Conservation (phyloP, 2,329 filamentous ascomycete species). For the Fusarium clavum region DNA sequence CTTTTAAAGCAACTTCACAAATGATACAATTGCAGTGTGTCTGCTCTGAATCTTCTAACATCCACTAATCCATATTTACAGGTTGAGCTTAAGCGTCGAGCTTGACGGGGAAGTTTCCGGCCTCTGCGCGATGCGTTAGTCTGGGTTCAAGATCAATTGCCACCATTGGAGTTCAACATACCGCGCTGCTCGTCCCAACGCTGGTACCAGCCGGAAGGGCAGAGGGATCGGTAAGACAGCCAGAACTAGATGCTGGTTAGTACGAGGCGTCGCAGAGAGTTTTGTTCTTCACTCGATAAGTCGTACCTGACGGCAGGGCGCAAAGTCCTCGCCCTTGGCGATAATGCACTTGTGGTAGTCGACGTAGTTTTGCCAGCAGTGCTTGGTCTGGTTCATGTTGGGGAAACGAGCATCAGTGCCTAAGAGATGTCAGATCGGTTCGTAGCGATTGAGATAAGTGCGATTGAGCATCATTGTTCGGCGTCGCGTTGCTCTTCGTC, state of each 20-base stretch:
- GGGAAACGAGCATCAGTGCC: slow-evolving; percentile 99
- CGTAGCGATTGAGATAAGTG: slow-evolving; percentile 10
- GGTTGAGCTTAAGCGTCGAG: slow-evolving; percentile 66
- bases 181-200: slow-evolving; percentile 98
- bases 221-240: slow-evolving; percentile 95
- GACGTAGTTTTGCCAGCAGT: slow-evolving; percentile 99
- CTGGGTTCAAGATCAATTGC: slow-evolving; percentile 21
- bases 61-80: slow-evolving; percentile 41
- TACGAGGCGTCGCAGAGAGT: not conserved
- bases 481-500: slow-evolving; percentile 30
- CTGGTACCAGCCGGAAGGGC: slow-evolving; percentile 92
- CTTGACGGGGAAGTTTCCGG: slow-evolving; percentile 75
- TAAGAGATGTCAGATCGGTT: slow-evolving; percentile 53
- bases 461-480: slow-evolving; percentile 47
- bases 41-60: slow-evolving; percentile 50
- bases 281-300: not conserved
- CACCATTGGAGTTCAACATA: slow-evolving; percentile 59
- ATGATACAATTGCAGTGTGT: slow-evolving; percentile 54
- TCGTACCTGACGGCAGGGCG: slow-evolving; percentile 91
- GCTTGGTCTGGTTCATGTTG: slow-evolving; percentile 98
- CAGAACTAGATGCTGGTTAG: slow-evolving; percentile 75
- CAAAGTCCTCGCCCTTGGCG: slow-evolving; percentile 98
- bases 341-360: slow-evolving; percentile 99
- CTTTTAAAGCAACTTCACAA: slow-evolving; percentile 49
- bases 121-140: slow-evolving; percentile 61